Evolutionary conservation across 805 yeast species (phyloP), one percentile per base, ranked within the genome.

Genomic region (Saccharomycopsis oosterbeekiorum): DNA sequence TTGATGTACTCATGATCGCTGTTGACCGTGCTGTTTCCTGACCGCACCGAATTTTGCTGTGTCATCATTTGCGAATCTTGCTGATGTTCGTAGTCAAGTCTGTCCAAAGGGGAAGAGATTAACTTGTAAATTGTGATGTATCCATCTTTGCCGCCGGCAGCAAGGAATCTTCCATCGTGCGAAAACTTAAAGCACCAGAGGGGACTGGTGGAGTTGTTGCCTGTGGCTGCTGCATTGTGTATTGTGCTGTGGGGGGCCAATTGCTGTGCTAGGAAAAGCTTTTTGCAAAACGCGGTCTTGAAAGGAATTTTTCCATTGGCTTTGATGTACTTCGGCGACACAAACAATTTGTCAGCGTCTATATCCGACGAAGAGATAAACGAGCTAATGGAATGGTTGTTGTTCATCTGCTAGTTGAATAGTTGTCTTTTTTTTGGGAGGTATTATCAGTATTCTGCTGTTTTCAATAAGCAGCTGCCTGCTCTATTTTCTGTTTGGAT

Each of bases 141-240:
- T 2, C 86, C 79, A 68, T 88, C 91, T 66, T 88, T 83, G 19
- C 96, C 96, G 0, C 93, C 97, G 1, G 88, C 81, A 0, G 97
- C 97, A 67, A 92, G 72, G 70, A 79, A 89, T 71, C 83, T 84
- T 11, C 97, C 97, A 72, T 92, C 96, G 12, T 72, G 71, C 61
- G 88, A 84, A 72, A 92, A 92, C 67, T 83, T 80, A 75, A 87
- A 75, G 10, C 83, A 80, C 81, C 91, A 89, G n/a, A 88, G 78
- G 14, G 94, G 88, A 55, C 29, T 26, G 10, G 15, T 42, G 40
- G 60, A 17, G 14, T 19, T 36, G 43, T 15, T 40, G 15, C 34
- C 40, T 8, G 60, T 4, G 2, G 37, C 3, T 37, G 51, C 10
- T 17, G 53, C 29, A 24, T 10, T 9, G 19, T 2, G 51, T 12